Evolutionary conservation across 768 basidiomycete genomes (phyloP).

Genomic region (Kwoniella mangroviensis): DNA sequence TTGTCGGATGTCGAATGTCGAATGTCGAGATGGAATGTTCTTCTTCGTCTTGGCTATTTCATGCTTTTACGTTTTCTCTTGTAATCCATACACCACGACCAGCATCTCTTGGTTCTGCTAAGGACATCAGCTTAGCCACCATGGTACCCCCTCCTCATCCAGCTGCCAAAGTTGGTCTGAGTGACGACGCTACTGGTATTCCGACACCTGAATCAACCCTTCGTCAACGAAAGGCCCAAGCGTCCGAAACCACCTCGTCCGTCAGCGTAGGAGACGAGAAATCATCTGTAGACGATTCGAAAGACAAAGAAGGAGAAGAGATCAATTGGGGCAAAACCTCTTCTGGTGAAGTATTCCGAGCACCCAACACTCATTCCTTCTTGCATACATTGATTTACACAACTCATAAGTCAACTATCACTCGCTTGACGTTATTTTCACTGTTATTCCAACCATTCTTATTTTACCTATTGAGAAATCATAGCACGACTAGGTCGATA

Average conservation of each 20-base stretch:
- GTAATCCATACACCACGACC: no score
- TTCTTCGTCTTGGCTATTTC: constrained; percentile 9
- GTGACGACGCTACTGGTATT: not conserved
- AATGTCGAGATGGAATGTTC: not conserved
- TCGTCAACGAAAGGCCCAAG: constrained; percentile 32
- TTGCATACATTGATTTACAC: constrained; percentile 43
- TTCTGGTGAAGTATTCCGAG: constrained; percentile 69
- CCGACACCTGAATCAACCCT: constrained; percentile 9
- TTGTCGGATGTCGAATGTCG: not conserved
- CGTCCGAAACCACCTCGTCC: constrained; percentile 1
- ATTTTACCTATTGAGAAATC: constrained; percentile 66
- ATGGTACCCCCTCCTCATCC: constrained; percentile 15
- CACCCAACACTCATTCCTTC: constrained; percentile 60
- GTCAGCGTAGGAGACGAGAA: constrained; percentile 2
- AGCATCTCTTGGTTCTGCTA: not conserved
- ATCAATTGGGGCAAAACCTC: constrained; percentile 73
- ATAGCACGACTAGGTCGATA: constrained; percentile 56
- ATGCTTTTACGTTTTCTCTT: not conserved
- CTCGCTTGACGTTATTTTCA: constrained; percentile 79
- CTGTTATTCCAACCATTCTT: constrained; percentile 77
- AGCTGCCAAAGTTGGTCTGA: constrained; percentile 4
- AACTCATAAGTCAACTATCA: constrained; percentile 66
- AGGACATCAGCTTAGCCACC: not conserved
- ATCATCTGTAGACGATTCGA: constrained; percentile 9
- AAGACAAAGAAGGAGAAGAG: constrained; percentile 61